Evolutionary conservation across 2,329 filamentous ascomycete species (phyloP), one percentile per base, ranked within the genome.

Genomic region (Phymatotrichopsis omnivora): DNA sequence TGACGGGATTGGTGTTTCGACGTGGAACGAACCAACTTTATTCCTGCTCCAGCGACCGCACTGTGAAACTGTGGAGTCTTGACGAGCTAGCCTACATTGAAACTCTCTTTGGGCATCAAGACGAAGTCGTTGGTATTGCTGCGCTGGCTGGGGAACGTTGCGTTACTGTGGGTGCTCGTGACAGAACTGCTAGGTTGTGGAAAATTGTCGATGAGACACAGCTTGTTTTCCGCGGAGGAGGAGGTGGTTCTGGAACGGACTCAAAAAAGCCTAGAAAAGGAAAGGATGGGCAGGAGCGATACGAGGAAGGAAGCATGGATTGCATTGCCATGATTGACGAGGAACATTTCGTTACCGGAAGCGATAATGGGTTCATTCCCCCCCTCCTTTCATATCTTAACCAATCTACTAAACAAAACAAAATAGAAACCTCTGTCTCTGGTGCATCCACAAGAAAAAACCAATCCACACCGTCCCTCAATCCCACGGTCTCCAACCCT

Each of bases 181-280:
- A 98, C 63, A 79, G 89, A 46, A 95, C 87, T 2, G 91, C 89
- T 29, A 74, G 91, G 47, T 67, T 94, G 57, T 98, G 91, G 91
- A 95, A 95, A 65, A 87, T 98, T 1, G 78, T 85, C 4, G 91
- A 98, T 58, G 89, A 98, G 67, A 85, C 82, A 1, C 91, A 98
- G 62, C 75, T 98, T 5, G 87, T 96, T 2, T 98, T 96, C 65
- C 80, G 89, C 36, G 89, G 87, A 47, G 85, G 86, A 52, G 82
- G 78, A 31, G 68, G 71, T 20, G 60, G 57, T 27, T 71, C 73
- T n/a, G 49, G 52, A 14, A 27, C 43, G 7, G 48, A 48, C 14
- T 42, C 35, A 49, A 60, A 31, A 52, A 59, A 47, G 58, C 59
- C 30, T 55, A 54, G 16, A 32, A 66, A 62, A 34, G 67, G 62